Base-by-base conservation (phyloP, 495 filamentous ascomycete genomes). In the Barbatosphaeria neglecta region DNA sequence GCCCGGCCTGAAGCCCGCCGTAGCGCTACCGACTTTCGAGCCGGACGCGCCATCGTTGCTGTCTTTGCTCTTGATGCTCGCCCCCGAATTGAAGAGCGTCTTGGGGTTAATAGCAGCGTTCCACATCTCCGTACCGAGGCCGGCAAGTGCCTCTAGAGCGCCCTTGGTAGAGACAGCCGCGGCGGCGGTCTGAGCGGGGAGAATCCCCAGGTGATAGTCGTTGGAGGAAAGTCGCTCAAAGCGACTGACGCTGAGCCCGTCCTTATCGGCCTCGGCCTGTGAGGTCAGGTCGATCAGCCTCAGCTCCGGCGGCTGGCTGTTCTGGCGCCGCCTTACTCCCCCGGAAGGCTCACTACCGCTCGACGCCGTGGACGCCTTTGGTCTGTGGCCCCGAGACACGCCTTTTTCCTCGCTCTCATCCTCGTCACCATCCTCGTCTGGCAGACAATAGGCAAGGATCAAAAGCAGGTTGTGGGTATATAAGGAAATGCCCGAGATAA, bases 401-500 rank as follows among this genome's bases (percentile, higher is more conserved):
- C 47, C 52, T 56, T 44, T 33, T 57, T 48, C 37, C 19, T 48
- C 33, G 16, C 40, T 47, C 6, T 53, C 54, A 35, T 65, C 60
- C 7, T 64, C 52, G 0, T 77, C 62, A n/a, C 81, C 77, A 10
- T 77, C 71, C n/a, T 82, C 79, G 10, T 80, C 79, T 11, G 76
- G 70, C 47, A 83, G 83, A 47, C 89, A 78, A 61, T 90, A 92
- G 58, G 88, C 88, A 71, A 98, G 83, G 54, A 96, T 79, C 50
- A 93, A 75, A 64, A 98, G 73, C 44, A 94, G 72, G 54, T 78
- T 89, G 54, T 90, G 89, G 61, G 86, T 94, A 82, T 96, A 97
- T 67, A 98, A 74, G 51, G 92, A 89, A 59, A 98, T 83, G 59
- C 93, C 92, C 63, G 90, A 94, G 73, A 98, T 84, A 52, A 90